These are phyloP conservation scores for Poa pratensis DNA, from an alignment of 176 grass and related monocot genomes.

Conservation along the genomic window DNA sequence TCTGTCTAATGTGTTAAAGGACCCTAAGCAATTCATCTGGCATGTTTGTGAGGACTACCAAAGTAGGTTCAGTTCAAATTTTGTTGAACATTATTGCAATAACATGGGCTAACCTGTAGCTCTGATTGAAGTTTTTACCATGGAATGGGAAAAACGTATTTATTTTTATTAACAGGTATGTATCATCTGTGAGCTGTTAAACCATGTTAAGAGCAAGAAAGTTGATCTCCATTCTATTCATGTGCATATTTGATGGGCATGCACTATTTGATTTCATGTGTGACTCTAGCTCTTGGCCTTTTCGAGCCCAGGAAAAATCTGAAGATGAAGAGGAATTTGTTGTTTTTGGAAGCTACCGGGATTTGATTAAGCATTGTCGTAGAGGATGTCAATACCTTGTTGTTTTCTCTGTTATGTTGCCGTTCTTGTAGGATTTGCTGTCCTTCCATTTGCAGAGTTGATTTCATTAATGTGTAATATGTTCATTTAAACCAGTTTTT, in stretches of 20 bases:
- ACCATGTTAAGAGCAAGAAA: conserved; percentile 32
- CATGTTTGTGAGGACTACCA: conserved; percentile 1
- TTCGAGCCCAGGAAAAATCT: conserved; percentile 74
- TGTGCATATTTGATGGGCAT: conserved; percentile 90
- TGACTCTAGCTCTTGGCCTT: conserved; percentile 62
- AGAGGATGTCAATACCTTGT: conserved; percentile 99
- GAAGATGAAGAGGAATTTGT: conserved; percentile 99
- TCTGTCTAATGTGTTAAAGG: background rate
- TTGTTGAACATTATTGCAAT: background rate
- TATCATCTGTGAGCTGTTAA: conserved; percentile 9
- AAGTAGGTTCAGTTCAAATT: conserved; percentile 5
- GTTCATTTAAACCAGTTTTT: no score
- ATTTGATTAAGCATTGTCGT: conserved; percentile 98
- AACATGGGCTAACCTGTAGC: background rate
- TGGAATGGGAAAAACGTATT: conserved; percentile 90
- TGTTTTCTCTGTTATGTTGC: conserved; percentile 56
- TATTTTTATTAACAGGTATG: conserved; percentile 90
- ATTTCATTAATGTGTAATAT: no score
- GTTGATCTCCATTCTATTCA: conserved; percentile 23
- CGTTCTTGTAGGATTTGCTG: conserved; percentile 41
- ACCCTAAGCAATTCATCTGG: background rate
- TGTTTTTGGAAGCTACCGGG: conserved; percentile 99
- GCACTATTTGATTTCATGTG: conserved; percentile 95
- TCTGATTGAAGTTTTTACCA: conserved; percentile 42
- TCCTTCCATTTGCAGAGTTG: conserved; percentile 3